Conservation (phyloP, 225 moss, liverwort and hornwort genomes). For the Pleurozium schreberi region DNA sequence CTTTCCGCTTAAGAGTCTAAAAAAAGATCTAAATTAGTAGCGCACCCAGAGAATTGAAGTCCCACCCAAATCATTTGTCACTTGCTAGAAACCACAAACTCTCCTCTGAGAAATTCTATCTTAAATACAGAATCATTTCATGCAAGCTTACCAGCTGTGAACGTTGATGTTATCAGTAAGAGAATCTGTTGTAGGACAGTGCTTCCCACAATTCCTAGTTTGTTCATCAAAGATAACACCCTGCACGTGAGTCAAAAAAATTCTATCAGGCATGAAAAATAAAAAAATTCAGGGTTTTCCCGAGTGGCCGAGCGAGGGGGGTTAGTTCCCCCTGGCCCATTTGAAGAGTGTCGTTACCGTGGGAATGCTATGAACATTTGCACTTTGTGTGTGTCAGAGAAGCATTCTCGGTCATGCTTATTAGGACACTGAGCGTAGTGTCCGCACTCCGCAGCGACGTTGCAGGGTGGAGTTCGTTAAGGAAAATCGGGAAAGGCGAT, state of each 20-base stretch:
- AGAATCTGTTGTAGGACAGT: constrained; percentile 63
- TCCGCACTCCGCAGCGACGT: not conserved
- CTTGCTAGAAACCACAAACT: not conserved
- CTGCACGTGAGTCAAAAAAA: constrained; percentile 16
- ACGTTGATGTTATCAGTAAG: constrained; percentile 33
- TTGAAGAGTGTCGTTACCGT: too few relatives aligned
- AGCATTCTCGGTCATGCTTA: not conserved
- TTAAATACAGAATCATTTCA: not conserved
- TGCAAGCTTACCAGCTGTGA: constrained; percentile 45
- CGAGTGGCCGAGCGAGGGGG: too few relatives aligned
- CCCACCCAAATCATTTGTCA: not conserved
- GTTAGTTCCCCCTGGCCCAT: too few relatives aligned
- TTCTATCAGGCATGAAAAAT: too few relatives aligned
- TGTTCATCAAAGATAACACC: constrained; percentile 38
- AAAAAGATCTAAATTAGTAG: not conserved
- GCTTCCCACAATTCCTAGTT: constrained; percentile 54
- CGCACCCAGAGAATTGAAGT: not conserved
- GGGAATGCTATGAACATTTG: too few relatives aligned
- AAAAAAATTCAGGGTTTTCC: too few relatives aligned
- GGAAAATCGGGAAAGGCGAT: too few relatives aligned
- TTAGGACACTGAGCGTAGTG: too few relatives aligned
- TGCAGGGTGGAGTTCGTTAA: not conserved
- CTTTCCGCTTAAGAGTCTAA: not conserved
- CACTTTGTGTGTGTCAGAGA: too few relatives aligned
- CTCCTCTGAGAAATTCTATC: not conserved